Evolutionary conservation across 495 filamentous ascomycete species (phyloP).

Genomic region (Aspergillus saccharolyticus): DNA sequence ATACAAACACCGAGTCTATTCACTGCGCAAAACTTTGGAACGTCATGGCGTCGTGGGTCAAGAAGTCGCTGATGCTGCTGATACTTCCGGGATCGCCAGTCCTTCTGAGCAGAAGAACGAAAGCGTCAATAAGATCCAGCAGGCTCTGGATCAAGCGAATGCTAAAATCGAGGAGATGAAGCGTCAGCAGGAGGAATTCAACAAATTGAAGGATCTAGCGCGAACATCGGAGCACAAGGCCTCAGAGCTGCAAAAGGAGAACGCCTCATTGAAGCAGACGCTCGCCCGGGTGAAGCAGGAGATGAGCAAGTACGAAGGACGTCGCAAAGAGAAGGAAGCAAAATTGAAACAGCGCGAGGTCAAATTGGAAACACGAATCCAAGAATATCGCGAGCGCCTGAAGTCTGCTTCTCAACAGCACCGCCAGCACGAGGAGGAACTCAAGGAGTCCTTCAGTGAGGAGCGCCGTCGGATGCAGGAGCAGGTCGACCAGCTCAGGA

Average conservation of each 20-base stretch:
- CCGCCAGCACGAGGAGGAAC: slow-evolving; percentile 34
- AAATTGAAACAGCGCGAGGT: slow-evolving; percentile 44
- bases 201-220: slow-evolving; percentile 47
- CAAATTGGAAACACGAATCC: slow-evolving; percentile 42
- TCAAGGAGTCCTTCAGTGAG: slow-evolving; percentile 30
- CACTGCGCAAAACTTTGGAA: slow-evolving; percentile 51
- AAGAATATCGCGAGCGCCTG: slow-evolving; percentile 42
- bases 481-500: slow-evolving; percentile 32
- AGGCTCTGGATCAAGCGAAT: slow-evolving; percentile 53
- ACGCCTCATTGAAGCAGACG: slow-evolving; percentile 47
- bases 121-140: slow-evolving; percentile 37
- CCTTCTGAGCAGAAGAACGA: slow-evolving; percentile 35
- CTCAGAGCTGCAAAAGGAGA: slow-evolving; percentile 53
- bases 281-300: slow-evolving; percentile 51
- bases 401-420: slow-evolving; percentile 33
- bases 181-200: slow-evolving; percentile 45
- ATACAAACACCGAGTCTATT: slow-evolving; percentile 62
- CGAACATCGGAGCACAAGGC: slow-evolving; percentile 64
- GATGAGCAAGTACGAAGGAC: slow-evolving; percentile 47
- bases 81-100: slow-evolving; percentile 43
- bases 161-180: slow-evolving; percentile 59
- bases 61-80: slow-evolving; percentile 37
- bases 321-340: slow-evolving; percentile 48
- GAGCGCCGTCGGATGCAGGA: slow-evolving; percentile 33
- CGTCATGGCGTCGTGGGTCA: slow-evolving; percentile 40